Evolutionary conservation across 2,329 filamentous ascomycete species (phyloP).

Genomic region (Juglanconis sp.): DNA sequence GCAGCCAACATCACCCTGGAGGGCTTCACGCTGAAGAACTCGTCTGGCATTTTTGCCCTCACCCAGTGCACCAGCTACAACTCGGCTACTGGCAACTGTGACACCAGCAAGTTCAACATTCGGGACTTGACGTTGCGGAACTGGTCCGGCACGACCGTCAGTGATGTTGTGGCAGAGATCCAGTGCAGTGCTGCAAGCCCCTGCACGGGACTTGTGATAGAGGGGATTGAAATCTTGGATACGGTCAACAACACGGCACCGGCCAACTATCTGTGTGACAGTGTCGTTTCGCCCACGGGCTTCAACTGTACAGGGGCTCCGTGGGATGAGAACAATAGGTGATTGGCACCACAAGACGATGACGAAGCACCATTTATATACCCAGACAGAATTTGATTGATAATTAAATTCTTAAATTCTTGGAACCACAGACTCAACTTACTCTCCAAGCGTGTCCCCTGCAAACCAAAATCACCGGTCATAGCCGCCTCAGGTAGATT

Average conservation of each 20-base stretch:
- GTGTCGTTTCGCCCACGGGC: constrained; percentile 9
- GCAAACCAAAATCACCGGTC: too few relatives aligned
- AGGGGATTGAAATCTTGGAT: constrained; percentile 9
- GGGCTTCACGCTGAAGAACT: constrained; percentile 21
- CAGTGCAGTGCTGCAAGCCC: constrained; percentile 19
- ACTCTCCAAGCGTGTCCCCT: too few relatives aligned
- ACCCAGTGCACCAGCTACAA: constrained; percentile 23
- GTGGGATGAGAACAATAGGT: constrained; percentile 16
- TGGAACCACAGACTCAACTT: too few relatives aligned
- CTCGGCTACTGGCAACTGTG: constrained; percentile 18
- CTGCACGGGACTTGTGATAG: constrained; percentile 11
- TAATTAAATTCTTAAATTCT: neutral
- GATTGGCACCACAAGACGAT: neutral
- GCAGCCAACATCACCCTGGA: constrained; percentile 22
- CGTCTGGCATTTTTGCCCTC: constrained; percentile 18
- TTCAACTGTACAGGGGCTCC: constrained; percentile 17
- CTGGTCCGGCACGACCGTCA: constrained; percentile 18
- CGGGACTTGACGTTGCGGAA: constrained; percentile 17
- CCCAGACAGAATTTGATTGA: neutral
- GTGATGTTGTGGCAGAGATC: constrained; percentile 14
- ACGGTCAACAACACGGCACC: constrained; percentile 13
- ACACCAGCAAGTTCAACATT: constrained; percentile 23
- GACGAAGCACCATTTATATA: neutral
- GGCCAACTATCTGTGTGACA: constrained; percentile 14
- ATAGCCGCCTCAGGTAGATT: too few relatives aligned